Conservation (phyloP, 116 monocot genomes). For the Iris pallida region DNA sequence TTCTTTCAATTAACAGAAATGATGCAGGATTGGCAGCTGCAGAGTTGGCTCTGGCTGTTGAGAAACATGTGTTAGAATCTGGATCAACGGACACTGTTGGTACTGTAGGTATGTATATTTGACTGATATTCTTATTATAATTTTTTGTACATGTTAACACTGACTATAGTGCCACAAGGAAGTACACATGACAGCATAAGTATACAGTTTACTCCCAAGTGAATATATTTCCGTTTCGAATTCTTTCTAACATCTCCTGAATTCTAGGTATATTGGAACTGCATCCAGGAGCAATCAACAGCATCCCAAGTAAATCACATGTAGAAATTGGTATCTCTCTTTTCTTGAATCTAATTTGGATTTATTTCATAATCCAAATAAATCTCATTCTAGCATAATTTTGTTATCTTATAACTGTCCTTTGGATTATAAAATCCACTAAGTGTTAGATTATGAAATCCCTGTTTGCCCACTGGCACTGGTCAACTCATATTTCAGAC, state of each 20-base stretch:
- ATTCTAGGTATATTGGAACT: conserved; percentile 78
- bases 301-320: conserved; percentile 95
- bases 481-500: no score
- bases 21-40: conserved; percentile 98
- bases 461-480: no score
- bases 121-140: background rate
- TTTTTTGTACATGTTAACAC: background rate
- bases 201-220: background rate
- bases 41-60: conserved; percentile 90
- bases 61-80: conserved; percentile 90
- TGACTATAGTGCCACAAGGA: background rate
- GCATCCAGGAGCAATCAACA: conserved; percentile 97
- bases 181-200: background rate
- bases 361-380: no score
- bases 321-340: conserved; percentile 79
- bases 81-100: conserved; percentile 92
- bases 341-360: background rate
- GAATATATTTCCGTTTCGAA: background rate
- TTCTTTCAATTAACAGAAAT: conserved; percentile 50
- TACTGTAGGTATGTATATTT: conserved; percentile 71
- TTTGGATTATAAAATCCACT: no score
- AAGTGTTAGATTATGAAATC: no score
- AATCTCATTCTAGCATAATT: no score
- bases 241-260: background rate
- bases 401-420: no score